phyloP scores from a whole-genome alignment of 179 eudicot genomes.

The Corrigiola litoralis region DNA sequence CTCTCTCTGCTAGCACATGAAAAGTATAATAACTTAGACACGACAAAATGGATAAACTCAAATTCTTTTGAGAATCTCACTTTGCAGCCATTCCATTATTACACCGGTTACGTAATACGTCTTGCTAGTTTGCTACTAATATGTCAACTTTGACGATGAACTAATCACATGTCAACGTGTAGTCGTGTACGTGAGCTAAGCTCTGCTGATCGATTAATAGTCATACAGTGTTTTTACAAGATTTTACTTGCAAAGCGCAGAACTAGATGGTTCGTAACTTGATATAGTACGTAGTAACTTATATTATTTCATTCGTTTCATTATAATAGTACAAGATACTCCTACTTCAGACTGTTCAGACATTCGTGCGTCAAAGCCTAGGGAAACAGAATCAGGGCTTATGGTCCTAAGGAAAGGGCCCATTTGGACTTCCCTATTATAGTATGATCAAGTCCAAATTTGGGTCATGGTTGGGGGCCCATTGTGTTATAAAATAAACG shows the following conservation, averaged over 20 bases:
- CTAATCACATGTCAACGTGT: neutral
- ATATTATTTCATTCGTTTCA: no score
- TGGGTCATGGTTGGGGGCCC: constrained; percentile 15
- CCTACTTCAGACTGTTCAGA: no score
- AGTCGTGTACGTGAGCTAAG: neutral
- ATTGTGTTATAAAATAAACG: neutral
- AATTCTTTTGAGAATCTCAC: no score
- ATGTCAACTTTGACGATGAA: neutral
- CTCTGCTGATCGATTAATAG: neutral
- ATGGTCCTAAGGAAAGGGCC: constrained; percentile 16
- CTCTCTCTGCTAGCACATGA: no score
- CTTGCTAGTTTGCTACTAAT: no score
- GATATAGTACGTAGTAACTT: no score
- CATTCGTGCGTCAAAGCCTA: constrained; percentile 10
- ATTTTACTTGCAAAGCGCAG: neutral
- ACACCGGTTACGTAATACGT: no score
- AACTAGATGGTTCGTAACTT: no score
- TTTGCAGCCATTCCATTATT: no score
- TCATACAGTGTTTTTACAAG: neutral
- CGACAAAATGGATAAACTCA: no score
- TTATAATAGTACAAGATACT: no score
- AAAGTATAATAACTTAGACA: no score
- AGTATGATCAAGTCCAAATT: constrained; percentile 11
- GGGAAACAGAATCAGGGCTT: constrained; percentile 2
- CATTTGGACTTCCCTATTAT: constrained; percentile 18